A percentile compares a stretch with the other conserved stretches of the same genome.
Evolutionary conservation across 371 early-diverging fungal species (phyloP).

Genomic region (Coemansia sp.): DNA sequence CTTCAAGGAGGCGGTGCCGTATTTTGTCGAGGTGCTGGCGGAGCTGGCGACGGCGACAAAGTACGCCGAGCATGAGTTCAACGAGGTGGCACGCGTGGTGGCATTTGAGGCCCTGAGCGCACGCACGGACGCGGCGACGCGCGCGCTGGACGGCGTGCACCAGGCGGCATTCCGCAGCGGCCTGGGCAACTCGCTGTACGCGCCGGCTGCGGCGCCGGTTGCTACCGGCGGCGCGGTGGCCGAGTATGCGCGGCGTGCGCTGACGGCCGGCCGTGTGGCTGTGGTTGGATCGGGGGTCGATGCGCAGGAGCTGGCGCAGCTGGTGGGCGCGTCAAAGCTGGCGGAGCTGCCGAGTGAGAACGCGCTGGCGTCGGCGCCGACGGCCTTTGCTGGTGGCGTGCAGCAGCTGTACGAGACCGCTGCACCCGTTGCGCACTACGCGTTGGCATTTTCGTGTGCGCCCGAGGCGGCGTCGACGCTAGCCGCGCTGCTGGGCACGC

Average conservation of each 20-base stretch:
- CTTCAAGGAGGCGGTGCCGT: constrained; percentile 86
- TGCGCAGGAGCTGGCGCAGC: constrained; percentile 62
- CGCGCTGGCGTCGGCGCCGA: constrained; percentile 49
- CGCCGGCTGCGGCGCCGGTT: constrained; percentile 61
- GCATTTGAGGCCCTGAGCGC: constrained; percentile 70
- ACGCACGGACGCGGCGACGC: constrained; percentile 63
- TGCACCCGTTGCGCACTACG: constrained; percentile 61
- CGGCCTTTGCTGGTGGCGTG: constrained; percentile 74
- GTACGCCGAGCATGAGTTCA: constrained; percentile 85
- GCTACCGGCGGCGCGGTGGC: constrained; percentile 64
- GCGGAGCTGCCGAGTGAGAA: constrained; percentile 53
- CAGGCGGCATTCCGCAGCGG: constrained; percentile 90
- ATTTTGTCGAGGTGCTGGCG: constrained; percentile 81
- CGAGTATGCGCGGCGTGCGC: constrained; percentile 69
- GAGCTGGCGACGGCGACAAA: constrained; percentile 76
- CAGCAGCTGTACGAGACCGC: constrained; percentile 74
- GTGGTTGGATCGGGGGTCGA: constrained; percentile 86
- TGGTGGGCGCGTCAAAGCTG: constrained; percentile 53
- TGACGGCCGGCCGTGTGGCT: constrained; percentile 73
- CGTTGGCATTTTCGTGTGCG: constrained; percentile 78
- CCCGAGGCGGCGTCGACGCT: constrained; percentile 76
- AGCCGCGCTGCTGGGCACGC: constrained; percentile 77
- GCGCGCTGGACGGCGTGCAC: constrained; percentile 81
- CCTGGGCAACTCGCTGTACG: constrained; percentile 92
- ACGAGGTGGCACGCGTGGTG: constrained; percentile 68